Base-by-base conservation (phyloP, 1,284 basidiomycete species). In the Cerrena zonata region DNA sequence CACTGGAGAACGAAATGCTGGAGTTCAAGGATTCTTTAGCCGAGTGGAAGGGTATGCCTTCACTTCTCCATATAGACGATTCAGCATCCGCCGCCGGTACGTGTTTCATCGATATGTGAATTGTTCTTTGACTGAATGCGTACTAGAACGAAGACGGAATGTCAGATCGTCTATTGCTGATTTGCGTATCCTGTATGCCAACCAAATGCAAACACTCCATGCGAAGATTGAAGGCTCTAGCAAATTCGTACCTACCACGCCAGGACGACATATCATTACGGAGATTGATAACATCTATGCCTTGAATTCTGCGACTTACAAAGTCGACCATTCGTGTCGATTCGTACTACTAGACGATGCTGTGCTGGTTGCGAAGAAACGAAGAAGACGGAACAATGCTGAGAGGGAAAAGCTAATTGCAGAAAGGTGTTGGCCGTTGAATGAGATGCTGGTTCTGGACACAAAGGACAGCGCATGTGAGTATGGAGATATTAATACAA, bases 1-100 rank as follows among this genome's bases (percentile, higher is more conserved):
- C 90, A 0, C 78, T 99, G 11, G 95, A 99, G 72, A 97, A 95
- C 65, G 94, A 98, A 66, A 92, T 98, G 89, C 79, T 98, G 34
- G 94, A 98, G 64, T 82, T 99, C 65, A 98, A 97, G 65, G 91
- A 95, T 53, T 80, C 90, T 2, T 75, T 99, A 1, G 86, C 86
- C 13, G 96, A 99, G 63, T 99, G 94, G 89, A 94, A 93, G 67
- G 83, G 82, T 45, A 91, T 96, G 76, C 94, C 94, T 0, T 91
- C 91, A n/a, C 77, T 93, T 12, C 77, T 97, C 38, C 90, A 94
- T 56, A 87, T 95, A 51, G 91, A 91, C 50, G 89, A 91, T 58
- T 80, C 81, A 2, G 78, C 79, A 41, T 78, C 79, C 10, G 75
- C 68, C 26, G 76, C 64, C 66, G 77, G 63, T 78, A 67, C 4